Base-by-base conservation (phyloP, 2,329 filamentous ascomycete species). In the Parasarocladium wereldwijsianum region DNA sequence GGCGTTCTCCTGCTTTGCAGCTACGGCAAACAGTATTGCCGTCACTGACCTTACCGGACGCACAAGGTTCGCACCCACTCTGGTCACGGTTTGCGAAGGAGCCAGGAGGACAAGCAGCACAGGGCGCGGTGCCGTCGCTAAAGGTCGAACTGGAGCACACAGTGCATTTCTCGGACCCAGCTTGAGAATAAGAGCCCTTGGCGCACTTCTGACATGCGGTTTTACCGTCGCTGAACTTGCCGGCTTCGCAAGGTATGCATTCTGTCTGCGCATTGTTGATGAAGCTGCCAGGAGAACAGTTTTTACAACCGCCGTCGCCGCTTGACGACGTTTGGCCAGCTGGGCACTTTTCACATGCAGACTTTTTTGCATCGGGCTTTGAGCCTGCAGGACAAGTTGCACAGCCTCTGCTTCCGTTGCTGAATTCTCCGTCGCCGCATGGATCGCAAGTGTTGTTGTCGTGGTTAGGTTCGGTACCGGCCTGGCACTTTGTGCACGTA, bases 301-400 rank as follows among this genome's bases (percentile, higher is more conserved):
- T 9, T n/a, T 22, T 17, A 19, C 26, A 29, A 6, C 14, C 16
- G n/a, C 17, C 18, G n/a, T 29, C 16, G 11, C 26, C 26, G 5
- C 13, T 5, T 6, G 15, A 6, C 12, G 26, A 29, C 4, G 22
- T 19, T 11, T 29, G 26, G 5, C 26, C 26, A 18, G 26, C 5
- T 14, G 26, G 26, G 17, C 26, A 29, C 12, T 20, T 29, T 6
- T 29, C 26, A 11, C 26, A 29, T 11, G 13, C 26, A 21, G 20
- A 21, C 8, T 22, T 19, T 13, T 13, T 20, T n/a, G 17, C 26
- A 5, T 16, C 8, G 17, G 26, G 26, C 26, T 21, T 20, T 19
- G 20, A 13, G 4, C 26, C 26, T 11, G 26, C 26, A 7, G 26
- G 17, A 11, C 26, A 29, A 8, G 26, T 17, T 11, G 26, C 26